Evolutionary conservation across 2,329 filamentous ascomycete genomes (phyloP), one percentile per base, ranked within the genome.

Genomic region (Alternaria incomplexa): DNA sequence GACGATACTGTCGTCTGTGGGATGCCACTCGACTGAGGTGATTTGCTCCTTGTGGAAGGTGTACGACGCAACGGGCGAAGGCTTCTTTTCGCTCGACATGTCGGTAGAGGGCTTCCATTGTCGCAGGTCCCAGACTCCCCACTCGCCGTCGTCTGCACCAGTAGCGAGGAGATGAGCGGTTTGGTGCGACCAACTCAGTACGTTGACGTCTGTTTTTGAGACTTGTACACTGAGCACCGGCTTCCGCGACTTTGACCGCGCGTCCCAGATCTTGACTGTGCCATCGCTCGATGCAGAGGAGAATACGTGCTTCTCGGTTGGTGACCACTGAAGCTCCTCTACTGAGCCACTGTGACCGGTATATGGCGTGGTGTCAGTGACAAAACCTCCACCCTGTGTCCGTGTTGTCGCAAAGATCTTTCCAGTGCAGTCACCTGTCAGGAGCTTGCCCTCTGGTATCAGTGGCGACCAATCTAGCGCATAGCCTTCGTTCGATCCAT

Each of bases 241-340:
- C 77, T 91, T 92, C 67, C 92, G 90, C 68, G 90, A 93, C 85
- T 97, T 97, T 79, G 91, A 94, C 56, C 96, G 89, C 20, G 96
- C 88, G 77, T 99, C 96, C 94, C 96, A 99, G 64, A 99, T 90
- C 79, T 96, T 95, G 66, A 99, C 90, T 10, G 93, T 97, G 73
- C 96, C 95, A 81, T 99, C 96, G 77, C 91, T 93, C 60, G 93
- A 96, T 5, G 93, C 94, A 1, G 95, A 98, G 0, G 96, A 92
- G 76, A 99, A 99, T 26, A 98, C 96, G 64, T 93, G 94, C 66
- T 89, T 89, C 83, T 99, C 96, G 17, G 90, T 92, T 0, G 96
- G 96, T 55, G 93, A 97, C 96, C 96, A 99, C 81, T 98, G 95
- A 25, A 99, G 85, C 78, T 99, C 96, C 83, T 99, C 96, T 15